Base-by-base conservation (phyloP, 2,329 filamentous ascomycete species). In the Stemphylium lycopersici region DNA sequence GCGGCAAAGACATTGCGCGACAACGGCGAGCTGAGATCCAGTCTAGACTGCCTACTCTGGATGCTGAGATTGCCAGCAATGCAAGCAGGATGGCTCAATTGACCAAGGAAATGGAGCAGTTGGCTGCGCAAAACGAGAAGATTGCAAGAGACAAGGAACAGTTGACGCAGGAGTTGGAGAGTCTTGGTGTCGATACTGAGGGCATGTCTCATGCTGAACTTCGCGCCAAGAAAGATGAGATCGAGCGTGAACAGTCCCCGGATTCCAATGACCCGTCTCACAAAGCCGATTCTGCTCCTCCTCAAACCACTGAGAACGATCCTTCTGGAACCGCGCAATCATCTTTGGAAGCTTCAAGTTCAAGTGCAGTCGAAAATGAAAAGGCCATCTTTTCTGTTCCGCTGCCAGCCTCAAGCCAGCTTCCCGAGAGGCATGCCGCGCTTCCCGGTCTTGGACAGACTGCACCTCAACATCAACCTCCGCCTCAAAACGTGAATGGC, bases 21-120 rank as follows among this genome's bases (percentile, higher is more conserved):
- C 64, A 76, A 18, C 75, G 79, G 22, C 79, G 79, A 58, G 75
- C 76, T 52, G 79, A 82, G 36, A 79, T 83, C n/a, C 75, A 82
- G 60, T 76, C 77, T 18, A 78, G 76, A 10, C 67, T 82, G 41
- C 77, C 80, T 36, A 71, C 73, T 12, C 62, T 81, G 22, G 78
- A 83, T 43, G 76, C 76, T 22, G 79, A 80, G 53, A 72, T 83
- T 11, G 71, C 69, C 12, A 69, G 45, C 26, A 74, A 71, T 50
- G 71, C 60, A 63, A 78, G 60, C 59, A 78, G 66, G 37, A 62
- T 77, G 57, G 75, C 76, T 15, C 70, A 73, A 40, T 58, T 83
- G 5, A 56, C 77, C 10, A 72, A 73, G 26, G 79, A 84, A 56
- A 78, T 83, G 46, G 75, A 77, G 7, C 75, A 77, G 46, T 66